A percentile compares a stretch with the other conserved stretches of the same genome.
These are phyloP conservation scores for Monosporascus ibericus DNA, from an alignment of 2,329 filamentous ascomycete species.

Conservation along the genomic window DNA sequence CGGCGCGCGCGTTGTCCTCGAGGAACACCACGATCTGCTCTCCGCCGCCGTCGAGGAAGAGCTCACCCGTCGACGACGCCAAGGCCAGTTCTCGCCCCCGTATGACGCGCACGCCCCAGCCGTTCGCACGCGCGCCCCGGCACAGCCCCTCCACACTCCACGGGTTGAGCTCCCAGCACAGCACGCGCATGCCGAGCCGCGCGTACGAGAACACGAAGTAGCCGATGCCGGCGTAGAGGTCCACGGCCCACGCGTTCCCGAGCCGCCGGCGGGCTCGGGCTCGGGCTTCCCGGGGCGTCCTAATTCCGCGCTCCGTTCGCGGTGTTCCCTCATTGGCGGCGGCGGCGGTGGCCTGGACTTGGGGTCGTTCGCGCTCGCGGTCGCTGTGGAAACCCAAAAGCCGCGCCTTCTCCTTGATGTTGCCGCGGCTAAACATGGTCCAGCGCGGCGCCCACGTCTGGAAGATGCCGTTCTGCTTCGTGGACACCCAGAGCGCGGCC, in stretches of 20 bases:
- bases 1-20: slow-evolving; percentile 59
- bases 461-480: slow-evolving; percentile 69
- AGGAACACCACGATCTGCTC: slow-evolving; percentile 61
- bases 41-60: slow-evolving; percentile 28
- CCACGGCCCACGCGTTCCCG: slow-evolving; percentile 51
- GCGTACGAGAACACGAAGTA: slow-evolving; percentile 89
- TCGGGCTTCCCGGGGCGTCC: background rate
- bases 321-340: background rate
- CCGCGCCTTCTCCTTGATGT: slow-evolving; percentile 81
- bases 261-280: background rate
- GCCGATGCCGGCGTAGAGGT: slow-evolving; percentile 88
- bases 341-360: too few species aligned
- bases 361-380: background rate
- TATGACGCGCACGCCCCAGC: slow-evolving; percentile 57
- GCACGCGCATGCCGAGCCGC: slow-evolving; percentile 62
- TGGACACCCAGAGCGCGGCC: slow-evolving; percentile 70
- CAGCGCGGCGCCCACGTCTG: slow-evolving; percentile 86
- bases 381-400: slow-evolving; percentile 50
- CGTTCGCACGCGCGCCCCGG: slow-evolving; percentile 65
- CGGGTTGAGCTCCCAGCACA: slow-evolving; percentile 88
- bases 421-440: slow-evolving; percentile 93
- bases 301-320: background rate
- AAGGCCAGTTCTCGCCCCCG: slow-evolving; percentile 30
- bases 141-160: slow-evolving; percentile 80
- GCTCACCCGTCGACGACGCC: slow-evolving; percentile 27